Evolutionary conservation across 345 rosid genomes (phyloP).

Genomic region (Abelmoschus esculentus): DNA sequence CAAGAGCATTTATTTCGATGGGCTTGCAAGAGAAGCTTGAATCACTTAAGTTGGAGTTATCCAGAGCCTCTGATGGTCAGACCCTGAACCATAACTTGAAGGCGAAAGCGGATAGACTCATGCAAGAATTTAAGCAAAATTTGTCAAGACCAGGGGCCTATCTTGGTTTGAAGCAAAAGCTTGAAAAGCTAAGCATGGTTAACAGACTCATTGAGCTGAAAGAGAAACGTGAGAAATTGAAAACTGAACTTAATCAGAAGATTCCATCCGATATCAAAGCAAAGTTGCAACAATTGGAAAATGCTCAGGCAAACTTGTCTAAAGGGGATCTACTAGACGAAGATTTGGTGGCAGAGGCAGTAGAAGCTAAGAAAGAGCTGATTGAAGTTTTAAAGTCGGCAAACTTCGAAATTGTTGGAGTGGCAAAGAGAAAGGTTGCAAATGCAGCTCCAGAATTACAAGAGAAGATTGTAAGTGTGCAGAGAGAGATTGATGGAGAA

Average conservation of each 20-base stretch:
- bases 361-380: slow-evolving; percentile 21
- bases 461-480: slow-evolving; percentile 19
- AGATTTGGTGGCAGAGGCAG: slow-evolving; percentile 21
- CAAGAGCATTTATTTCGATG: slow-evolving; percentile 37
- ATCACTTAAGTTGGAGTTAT: slow-evolving; percentile 56
- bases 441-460: slow-evolving; percentile 18
- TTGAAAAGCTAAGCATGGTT: slow-evolving; percentile 46
- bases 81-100: slow-evolving; percentile 13
- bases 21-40: slow-evolving; percentile 53
- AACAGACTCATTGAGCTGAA: slow-evolving; percentile 37
- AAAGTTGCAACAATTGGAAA: slow-evolving; percentile 23
- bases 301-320: slow-evolving; percentile 22
- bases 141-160: slow-evolving; percentile 44
- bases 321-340: slow-evolving; percentile 22
- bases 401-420: slow-evolving; percentile 28
- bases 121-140: slow-evolving; percentile 35
- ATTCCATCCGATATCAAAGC: slow-evolving; percentile 27
- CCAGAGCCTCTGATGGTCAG: slow-evolving; percentile 32
- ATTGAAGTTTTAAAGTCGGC: slow-evolving; percentile 23
- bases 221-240: slow-evolving; percentile 26
- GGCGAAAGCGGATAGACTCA: slow-evolving; percentile 34
- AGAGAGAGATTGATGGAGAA: slow-evolving; percentile 27
- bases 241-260: slow-evolving; percentile 24
- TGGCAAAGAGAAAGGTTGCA: slow-evolving; percentile 19
- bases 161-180: slow-evolving; percentile 46